phyloP scores from a whole-genome alignment of 2,329 filamentous ascomycete species.

The Colletotrichum sp. region DNA sequence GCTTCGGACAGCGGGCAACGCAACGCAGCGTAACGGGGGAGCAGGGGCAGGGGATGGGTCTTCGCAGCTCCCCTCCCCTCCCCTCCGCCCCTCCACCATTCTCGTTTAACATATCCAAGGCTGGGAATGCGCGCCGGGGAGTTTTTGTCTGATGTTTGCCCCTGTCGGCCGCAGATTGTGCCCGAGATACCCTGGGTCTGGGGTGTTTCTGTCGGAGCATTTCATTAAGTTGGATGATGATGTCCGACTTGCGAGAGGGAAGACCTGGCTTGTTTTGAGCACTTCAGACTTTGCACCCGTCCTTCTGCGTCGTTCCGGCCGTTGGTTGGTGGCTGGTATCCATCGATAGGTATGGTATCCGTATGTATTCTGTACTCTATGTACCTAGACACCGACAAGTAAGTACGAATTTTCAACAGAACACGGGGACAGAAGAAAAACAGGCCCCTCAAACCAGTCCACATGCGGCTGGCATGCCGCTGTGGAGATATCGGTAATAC shows the following conservation, averaged over 20 bases:
- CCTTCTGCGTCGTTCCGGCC: background rate
- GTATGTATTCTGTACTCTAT: background rate
- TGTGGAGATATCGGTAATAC: background rate
- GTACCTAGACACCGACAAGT: background rate
- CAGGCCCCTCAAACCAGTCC: background rate
- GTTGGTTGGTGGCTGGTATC: background rate
- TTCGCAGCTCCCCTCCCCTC: background rate
- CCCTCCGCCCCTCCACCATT: background rate
- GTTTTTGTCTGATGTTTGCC: constrained; percentile 15
- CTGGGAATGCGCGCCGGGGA: constrained; percentile 11
- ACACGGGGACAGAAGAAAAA: background rate
- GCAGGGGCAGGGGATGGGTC: background rate
- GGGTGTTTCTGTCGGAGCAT: constrained; percentile 18
- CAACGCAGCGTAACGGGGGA: background rate
- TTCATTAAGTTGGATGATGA: constrained; percentile 19
- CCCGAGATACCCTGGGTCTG: constrained; percentile 12
- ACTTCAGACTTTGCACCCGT: background rate
- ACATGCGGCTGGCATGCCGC: background rate
- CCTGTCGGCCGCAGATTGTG: constrained; percentile 6
- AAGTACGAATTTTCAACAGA: background rate
- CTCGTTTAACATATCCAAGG: background rate
- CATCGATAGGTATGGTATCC: background rate
- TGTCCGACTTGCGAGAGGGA: constrained; percentile 1
- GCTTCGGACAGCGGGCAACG: background rate
- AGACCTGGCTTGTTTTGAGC: background rate